Evolutionary conservation across 2,329 filamentous ascomycete species (phyloP), one percentile per base, ranked within the genome.

Genomic region (Colletotrichum incanum): DNA sequence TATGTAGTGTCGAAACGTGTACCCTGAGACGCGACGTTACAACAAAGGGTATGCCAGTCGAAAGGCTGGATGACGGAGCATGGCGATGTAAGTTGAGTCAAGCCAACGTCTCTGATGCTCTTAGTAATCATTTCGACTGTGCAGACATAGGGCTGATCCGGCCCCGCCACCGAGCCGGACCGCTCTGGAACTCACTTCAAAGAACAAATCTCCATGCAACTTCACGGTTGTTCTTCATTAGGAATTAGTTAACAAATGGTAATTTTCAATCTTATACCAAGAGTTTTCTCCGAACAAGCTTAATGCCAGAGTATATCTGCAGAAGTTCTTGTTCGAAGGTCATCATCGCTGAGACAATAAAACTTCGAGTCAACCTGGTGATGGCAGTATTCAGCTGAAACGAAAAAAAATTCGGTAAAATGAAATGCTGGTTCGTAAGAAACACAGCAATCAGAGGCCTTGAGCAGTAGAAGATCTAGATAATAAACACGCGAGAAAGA

Each of bases 101-200:
- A 16, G 31, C 41, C 23, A 14, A 14, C 18, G 31, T 9, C 7
- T 7, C 16, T 8, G 11, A 23, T 41, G 1, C 37, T 54, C 62
- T 65, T 56, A 65, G 63, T 65, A 56, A 65, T 47, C 63, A 52
- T 6, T 67, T 31, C 7, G 52, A 18, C 31, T 37, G 34, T 31
- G 23, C 7, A 41, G 26, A 54, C 26, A 9, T 39, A 34, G 55
- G 23, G 28, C 23, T 28, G 7, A 39, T 23, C 43, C 45, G 67
- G 62, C 39, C 55, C 54, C 67, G 26, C 61, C 50, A 50, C 59
- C 50, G 34, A 28, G 54, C 62, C 61, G 39, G 47, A 37, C n/a
- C 52, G 41, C 31, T 34, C 12, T 34, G 26, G 34, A 52, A 65
- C 26, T 39, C 31, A 16, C 28, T 37, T 41, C 37, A 8, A 39